Percentiles rank a stretch among this genome's conserved stretches.
These are phyloP conservation scores for Aspergillus haitiensis DNA, from an alignment of 495 filamentous ascomycete species.

Conservation along the genomic window DNA sequence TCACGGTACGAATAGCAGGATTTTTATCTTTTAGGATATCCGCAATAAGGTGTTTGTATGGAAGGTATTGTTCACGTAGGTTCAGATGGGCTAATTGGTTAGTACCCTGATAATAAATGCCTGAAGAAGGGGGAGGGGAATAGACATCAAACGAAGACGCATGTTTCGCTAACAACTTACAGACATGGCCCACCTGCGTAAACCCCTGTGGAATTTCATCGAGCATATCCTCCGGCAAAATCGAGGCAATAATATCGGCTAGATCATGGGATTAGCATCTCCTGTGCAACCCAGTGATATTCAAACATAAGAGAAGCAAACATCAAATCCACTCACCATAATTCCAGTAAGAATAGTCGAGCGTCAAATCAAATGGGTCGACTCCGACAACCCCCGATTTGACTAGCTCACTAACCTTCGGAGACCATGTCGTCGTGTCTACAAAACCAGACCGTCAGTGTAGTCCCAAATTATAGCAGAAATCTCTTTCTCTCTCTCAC, in stretches of 20 bases:
- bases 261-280: background rate
- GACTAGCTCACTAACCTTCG: conserved; percentile 66
- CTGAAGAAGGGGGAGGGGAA: conserved; percentile 17
- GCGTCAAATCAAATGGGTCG: conserved; percentile 67
- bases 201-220: conserved; percentile 83
- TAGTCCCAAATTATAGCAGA: background rate
- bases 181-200: conserved; percentile 83
- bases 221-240: conserved; percentile 68
- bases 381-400: conserved; percentile 63
- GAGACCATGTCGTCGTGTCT: conserved; percentile 76
- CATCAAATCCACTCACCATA: conserved; percentile 57
- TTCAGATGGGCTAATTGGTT: conserved; percentile 73
- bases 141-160: no score
- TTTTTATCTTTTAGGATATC: conserved; percentile 88
- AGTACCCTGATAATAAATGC: conserved; percentile 10
- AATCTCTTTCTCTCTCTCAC: conserved; percentile 49
- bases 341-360: conserved; percentile 85
- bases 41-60: conserved; percentile 82
- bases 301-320: background rate
- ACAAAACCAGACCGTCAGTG: conserved; percentile 32
- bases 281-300: background rate
- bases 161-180: conserved; percentile 39
- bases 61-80: conserved; percentile 73
- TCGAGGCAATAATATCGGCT: conserved; percentile 80
- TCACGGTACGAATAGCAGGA: conserved; percentile 74